Percentiles rank a stretch among this genome's conserved stretches.
These are phyloP conservation scores for Fusarium sp. DNA, from an alignment of 2,329 filamentous ascomycete genomes.

Conservation along the genomic window DNA sequence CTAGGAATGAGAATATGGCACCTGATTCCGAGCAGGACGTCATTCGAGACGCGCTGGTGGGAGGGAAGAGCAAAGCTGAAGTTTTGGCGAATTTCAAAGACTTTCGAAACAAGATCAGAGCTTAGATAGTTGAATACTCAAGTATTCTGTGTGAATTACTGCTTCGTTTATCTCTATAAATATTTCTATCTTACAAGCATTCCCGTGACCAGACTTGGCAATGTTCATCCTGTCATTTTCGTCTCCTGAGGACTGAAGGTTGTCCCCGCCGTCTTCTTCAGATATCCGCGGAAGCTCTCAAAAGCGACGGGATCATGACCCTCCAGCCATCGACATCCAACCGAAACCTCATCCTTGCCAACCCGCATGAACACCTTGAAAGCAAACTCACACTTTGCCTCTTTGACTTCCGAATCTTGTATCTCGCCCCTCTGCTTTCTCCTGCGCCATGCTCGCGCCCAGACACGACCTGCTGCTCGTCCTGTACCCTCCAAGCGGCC, in stretches of 20 bases:
- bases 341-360: conserved; percentile 56
- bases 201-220: not conserved
- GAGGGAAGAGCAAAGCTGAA: conserved; percentile 54
- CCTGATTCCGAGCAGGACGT: conserved; percentile 70
- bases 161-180: not conserved
- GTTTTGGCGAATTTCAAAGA: conserved; percentile 57
- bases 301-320: conserved; percentile 80
- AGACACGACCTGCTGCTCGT: conserved; percentile 77
- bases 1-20: conserved; percentile 69
- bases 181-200: not conserved
- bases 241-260: conserved; percentile 1
- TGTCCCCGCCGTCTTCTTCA: conserved; percentile 62
- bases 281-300: conserved; percentile 87
- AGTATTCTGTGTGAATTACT: not conserved
- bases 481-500: conserved; percentile 68
- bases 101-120: conserved; percentile 27
- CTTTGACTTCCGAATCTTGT: conserved; percentile 26
- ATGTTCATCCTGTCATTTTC: not conserved
- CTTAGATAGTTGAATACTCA: conserved; percentile 10
- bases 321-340: conserved; percentile 73
- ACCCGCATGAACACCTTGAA: conserved; percentile 67
- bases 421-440: conserved; percentile 62
- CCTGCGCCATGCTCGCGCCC: conserved; percentile 80
- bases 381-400: conserved; percentile 63
- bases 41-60: conserved; percentile 58